Evolutionary conservation across 441 rosid species (phyloP).

Genomic region (Melastoma candidum): DNA sequence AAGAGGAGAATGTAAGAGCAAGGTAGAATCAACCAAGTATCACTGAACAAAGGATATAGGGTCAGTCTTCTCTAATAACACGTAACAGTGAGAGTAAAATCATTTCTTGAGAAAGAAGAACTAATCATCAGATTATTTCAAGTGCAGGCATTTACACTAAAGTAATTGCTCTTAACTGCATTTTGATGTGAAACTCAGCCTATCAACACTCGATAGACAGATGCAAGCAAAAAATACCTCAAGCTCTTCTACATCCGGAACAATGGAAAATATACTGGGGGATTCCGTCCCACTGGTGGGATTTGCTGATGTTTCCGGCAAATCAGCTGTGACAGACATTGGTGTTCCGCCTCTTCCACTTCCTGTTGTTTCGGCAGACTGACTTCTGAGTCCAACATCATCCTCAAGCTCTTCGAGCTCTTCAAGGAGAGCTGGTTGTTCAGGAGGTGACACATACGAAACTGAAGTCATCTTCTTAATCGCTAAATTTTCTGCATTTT

Average conservation of each 20-base stretch:
- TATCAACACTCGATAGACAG: constrained; percentile 5
- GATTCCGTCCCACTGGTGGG: constrained; percentile 25
- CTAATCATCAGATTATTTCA: not conserved
- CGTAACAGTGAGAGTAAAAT: not conserved
- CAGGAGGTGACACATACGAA: constrained; percentile 22
- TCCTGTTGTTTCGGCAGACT: constrained; percentile 22
- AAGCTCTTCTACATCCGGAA: constrained; percentile 58
- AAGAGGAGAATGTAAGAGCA: constrained; percentile 5
- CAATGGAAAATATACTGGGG: constrained; percentile 24
- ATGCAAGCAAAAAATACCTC: constrained; percentile 47
- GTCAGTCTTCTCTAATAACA: not conserved
- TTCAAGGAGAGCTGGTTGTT: constrained; percentile 39
- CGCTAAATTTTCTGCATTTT: constrained; percentile 56
- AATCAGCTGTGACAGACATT: constrained; percentile 23
- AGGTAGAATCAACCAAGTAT: not conserved
- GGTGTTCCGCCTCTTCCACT: constrained; percentile 18
- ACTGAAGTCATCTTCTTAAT: constrained; percentile 52
- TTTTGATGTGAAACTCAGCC: not conserved
- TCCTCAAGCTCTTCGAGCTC: constrained; percentile 75
- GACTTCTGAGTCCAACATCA: constrained; percentile 32
- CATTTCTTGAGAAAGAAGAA: not conserved
- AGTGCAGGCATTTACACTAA: not conserved
- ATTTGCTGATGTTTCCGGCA: constrained; percentile 16
- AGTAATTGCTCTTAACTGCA: not conserved
- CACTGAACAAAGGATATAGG: not conserved